Base-by-base conservation (phyloP, 2,329 filamentous ascomycete genomes). In the Neofusicoccum ribis region DNA sequence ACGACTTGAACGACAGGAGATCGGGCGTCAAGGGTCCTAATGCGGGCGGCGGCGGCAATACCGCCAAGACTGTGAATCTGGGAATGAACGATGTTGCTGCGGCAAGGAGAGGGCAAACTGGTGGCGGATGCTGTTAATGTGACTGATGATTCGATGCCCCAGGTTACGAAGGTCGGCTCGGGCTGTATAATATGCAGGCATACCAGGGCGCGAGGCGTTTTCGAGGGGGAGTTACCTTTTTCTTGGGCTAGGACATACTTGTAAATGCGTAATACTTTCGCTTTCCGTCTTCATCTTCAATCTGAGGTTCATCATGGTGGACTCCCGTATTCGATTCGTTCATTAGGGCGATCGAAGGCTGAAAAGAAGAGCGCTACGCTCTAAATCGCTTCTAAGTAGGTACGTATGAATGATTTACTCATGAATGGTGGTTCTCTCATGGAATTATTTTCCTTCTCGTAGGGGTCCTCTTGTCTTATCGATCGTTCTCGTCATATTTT, bases 1-100 rank as follows among this genome's bases (percentile, higher is more conserved):
- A 98, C 76, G 93, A 99, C 79, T 81, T 98, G 70, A 96, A 97
- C 75, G 94, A 98, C 78, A 86, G 94, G 73, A 86, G 93, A 74
- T 94, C 91, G 67, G 95, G 95, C 31, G 93, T 99, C 67, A 98
- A 97, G 77, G 89, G 63, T 78, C 89, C 69, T 78, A 85, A 68
- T 76, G 88, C 71, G 27, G 27, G 27, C 76, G 83, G 70, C 76
- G 81, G 77, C 61, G 78, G 76, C 62, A 80, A 78, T 67, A 73
- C 72, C 14, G 79, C 74, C 2, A 76, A 76, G 63, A 77, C 76
- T 3, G 76, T 84, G 49, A 82, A 79, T 50, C 65, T 83, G 65
- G 79, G 77, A 2, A 76, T 79, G 74, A 79, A 78, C 49, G 79
- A 80, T 70, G 75, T 73, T 1, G 72, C 72, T 27, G 59, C 61